phyloP scores from a whole-genome alignment of 2,329 filamentous ascomycete species.

The Botryotinia convoluta region DNA sequence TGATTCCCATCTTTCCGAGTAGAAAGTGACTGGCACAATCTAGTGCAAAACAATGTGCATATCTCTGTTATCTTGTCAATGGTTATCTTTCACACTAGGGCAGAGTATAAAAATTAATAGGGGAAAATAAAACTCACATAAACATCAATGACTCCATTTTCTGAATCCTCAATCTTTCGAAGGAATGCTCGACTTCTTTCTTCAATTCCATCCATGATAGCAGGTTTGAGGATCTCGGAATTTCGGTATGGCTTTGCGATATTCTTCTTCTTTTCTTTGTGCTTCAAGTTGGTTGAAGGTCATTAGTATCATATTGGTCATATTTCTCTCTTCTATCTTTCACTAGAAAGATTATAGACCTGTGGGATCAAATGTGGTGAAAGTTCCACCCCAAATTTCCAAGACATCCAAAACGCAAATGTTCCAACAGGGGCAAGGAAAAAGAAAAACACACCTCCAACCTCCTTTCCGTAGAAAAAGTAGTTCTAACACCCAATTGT shows the following conservation, averaged over 20 bases:
- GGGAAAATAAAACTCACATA: conserved; percentile 47
- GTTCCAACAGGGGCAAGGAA: not conserved
- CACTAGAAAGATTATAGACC: not conserved
- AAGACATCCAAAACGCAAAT: not conserved
- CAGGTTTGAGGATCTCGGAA: conserved; percentile 59
- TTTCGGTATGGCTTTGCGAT: conserved; percentile 68
- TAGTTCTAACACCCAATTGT: conserved; percentile 45
- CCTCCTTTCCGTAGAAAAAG: conserved; percentile 41
- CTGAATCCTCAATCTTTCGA: conserved; percentile 48
- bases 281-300: conserved; percentile 41
- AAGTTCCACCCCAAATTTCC: not conserved
- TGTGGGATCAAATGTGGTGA: not conserved
- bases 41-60: conserved; percentile 64
- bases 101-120: too few species aligned
- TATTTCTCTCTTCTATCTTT: not conserved
- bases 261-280: conserved; percentile 60
- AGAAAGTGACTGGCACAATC: conserved; percentile 68
- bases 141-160: conserved; percentile 52
- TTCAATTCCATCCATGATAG: conserved; percentile 55
- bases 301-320: not conserved
- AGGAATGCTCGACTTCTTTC: conserved; percentile 56
- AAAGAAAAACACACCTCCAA: conserved; percentile 26
- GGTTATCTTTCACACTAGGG: not conserved
- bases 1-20: conserved; percentile 59
- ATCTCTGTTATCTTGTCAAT: conserved; percentile 18